A percentile compares a stretch with the other conserved stretches of the same genome.
Evolutionary conservation across 228 moss, liverwort and hornwort genomes (phyloP).

Genomic region (Sphagnum fallax): DNA sequence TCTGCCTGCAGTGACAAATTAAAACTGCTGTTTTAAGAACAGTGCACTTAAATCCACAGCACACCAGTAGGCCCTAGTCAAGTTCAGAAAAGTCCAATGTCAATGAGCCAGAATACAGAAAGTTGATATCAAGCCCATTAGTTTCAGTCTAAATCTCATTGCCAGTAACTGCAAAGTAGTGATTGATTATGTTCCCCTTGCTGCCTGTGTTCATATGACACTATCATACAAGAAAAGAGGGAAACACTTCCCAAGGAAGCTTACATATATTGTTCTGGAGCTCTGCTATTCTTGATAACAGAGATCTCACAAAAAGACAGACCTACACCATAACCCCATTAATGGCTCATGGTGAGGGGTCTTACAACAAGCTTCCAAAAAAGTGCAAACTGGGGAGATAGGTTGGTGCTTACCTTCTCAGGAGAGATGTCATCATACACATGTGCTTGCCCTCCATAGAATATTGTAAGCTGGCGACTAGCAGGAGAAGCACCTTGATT

Average conservation of each 20-base stretch:
- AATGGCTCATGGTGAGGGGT: too few species aligned
- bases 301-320: too few species aligned
- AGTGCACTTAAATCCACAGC: neutral
- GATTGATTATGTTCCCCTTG: too few species aligned
- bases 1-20: conserved; percentile 40
- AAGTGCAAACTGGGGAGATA: neutral
- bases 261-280: too few species aligned
- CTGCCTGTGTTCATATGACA: too few species aligned
- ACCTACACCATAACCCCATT: too few species aligned
- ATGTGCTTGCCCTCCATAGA: conserved; percentile 96
- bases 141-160: neutral
- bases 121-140: neutral
- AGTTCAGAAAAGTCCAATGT: neutral
- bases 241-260: too few species aligned
- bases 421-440: conserved; percentile 93
- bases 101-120: neutral
- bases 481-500: conserved; percentile 64
- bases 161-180: neutral
- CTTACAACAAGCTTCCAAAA: too few species aligned
- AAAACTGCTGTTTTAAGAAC: neutral
- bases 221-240: too few species aligned
- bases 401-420: conserved; percentile 57
- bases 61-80: neutral
- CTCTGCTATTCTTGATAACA: too few species aligned
- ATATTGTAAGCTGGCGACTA: conserved; percentile 90